Percentiles rank a stretch among this genome's conserved stretches.
Conservation (phyloP, 2,329 filamentous ascomycete species). For the Microsporum ferrugineum region DNA sequence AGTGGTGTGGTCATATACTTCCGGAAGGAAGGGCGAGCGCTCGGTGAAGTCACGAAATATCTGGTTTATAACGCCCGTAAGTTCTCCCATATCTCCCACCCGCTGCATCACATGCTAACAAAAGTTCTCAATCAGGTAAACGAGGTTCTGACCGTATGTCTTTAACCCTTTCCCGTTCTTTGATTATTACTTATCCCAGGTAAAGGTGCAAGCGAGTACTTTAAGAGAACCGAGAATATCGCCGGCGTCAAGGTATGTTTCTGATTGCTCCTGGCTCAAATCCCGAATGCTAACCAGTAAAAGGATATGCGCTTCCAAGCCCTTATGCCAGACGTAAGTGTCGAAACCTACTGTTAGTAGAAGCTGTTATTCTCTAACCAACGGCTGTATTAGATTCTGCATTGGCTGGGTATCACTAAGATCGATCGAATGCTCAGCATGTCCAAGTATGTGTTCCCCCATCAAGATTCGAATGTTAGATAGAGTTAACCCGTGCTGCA, state of each 20-base stretch:
- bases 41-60: slow-evolving; percentile 89
- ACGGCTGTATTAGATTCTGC: slow-evolving; percentile 51
- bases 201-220: slow-evolving; percentile 81
- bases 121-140: slow-evolving; percentile 24
- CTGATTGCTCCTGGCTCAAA: neutral
- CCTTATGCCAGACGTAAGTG: slow-evolving; percentile 68
- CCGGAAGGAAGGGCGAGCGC: slow-evolving; percentile 86
- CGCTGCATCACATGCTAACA: slow-evolving; percentile 16
- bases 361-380: neutral
- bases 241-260: slow-evolving; percentile 66
- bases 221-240: slow-evolving; percentile 95
- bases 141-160: slow-evolving; percentile 21
- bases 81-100: slow-evolving; percentile 17
- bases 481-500: slow-evolving; percentile 5
- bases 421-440: slow-evolving; percentile 98
- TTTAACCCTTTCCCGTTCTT: slow-evolving; percentile 11
- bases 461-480: neutral
- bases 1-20: slow-evolving; percentile 97
- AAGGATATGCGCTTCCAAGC: slow-evolving; percentile 89
- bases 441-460: slow-evolving; percentile 57
- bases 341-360: neutral
- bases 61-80: slow-evolving; percentile 51
- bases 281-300: slow-evolving; percentile 8
- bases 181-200: slow-evolving; percentile 68
- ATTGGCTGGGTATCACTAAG: slow-evolving; percentile 97